phyloP scores from a whole-genome alignment of 2,329 filamentous ascomycete genomes.

The Colletotrichum coccodes region DNA sequence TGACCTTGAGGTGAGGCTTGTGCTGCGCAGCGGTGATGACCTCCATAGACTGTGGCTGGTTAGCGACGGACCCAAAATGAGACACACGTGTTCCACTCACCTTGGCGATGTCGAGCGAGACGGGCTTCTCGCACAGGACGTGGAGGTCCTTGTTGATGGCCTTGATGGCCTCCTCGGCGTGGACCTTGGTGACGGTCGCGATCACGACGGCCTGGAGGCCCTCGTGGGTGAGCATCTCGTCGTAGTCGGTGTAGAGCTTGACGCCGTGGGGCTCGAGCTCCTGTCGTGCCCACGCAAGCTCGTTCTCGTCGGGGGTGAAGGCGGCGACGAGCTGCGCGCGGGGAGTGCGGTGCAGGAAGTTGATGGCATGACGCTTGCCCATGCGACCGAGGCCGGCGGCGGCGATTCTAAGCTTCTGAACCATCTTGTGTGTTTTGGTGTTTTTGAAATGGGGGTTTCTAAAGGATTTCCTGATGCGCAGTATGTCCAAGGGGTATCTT shows the following conservation, averaged over 20 bases:
- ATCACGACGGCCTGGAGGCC: constrained; percentile 54
- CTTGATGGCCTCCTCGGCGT: constrained; percentile 66
- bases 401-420: constrained; percentile 50
- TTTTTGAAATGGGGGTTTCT: too few species aligned
- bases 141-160: constrained; percentile 65
- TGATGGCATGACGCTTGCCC: constrained; percentile 60
- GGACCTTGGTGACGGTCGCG: constrained; percentile 58
- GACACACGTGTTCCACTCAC: constrained; percentile 43
- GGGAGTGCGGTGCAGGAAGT: constrained; percentile 56
- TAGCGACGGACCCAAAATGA: neutral
- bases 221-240: constrained; percentile 54
- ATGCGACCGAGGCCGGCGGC: constrained; percentile 62
- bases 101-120: constrained; percentile 67
- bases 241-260: constrained; percentile 54
- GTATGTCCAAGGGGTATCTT: neutral
- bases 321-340: constrained; percentile 60
- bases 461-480: neutral
- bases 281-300: constrained; percentile 54
- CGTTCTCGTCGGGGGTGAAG: constrained; percentile 55
- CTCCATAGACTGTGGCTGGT: constrained; percentile 58
- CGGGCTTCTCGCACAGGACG: constrained; percentile 69
- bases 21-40: constrained; percentile 66
- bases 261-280: constrained; percentile 55
- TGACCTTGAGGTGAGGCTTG: constrained; percentile 70
- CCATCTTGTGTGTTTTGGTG: neutral